These are phyloP conservation scores for Diaporthe destruens DNA, from an alignment of 2,329 filamentous ascomycete genomes.

Conservation along the genomic window DNA sequence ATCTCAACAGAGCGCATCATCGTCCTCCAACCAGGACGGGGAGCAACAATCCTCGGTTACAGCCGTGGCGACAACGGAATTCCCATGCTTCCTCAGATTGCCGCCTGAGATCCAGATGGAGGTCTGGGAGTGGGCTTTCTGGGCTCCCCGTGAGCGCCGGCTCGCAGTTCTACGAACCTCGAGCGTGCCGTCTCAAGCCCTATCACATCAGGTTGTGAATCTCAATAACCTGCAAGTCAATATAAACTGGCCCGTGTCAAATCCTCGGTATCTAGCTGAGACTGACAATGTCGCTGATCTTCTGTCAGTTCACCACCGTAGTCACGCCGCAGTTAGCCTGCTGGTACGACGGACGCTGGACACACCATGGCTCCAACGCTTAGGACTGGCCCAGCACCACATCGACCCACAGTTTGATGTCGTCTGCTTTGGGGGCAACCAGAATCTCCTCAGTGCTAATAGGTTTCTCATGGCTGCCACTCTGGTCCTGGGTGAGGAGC, in stretches of 20 bases:
- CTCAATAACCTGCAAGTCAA: neutral
- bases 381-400: neutral
- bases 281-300: neutral
- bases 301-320: neutral
- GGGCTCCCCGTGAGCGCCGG: neutral
- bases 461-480: neutral
- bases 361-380: neutral
- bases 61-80: neutral
- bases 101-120: neutral
- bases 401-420: neutral
- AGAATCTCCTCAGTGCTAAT: accelerated
- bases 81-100: neutral
- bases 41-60: neutral
- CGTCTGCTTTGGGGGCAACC: neutral
- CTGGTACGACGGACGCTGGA: neutral
- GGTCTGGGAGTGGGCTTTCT: neutral
- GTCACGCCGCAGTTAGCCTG: neutral
- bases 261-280: accelerated
- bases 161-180: neutral
- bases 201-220: neutral
- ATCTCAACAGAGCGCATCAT: neutral
- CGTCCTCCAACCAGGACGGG: neutral
- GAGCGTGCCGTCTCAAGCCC: neutral
- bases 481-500: neutral
- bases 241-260: neutral